Conservation (phyloP, 805 yeast genomes). For the Saccharomycopsis oosterbeekiorum region DNA sequence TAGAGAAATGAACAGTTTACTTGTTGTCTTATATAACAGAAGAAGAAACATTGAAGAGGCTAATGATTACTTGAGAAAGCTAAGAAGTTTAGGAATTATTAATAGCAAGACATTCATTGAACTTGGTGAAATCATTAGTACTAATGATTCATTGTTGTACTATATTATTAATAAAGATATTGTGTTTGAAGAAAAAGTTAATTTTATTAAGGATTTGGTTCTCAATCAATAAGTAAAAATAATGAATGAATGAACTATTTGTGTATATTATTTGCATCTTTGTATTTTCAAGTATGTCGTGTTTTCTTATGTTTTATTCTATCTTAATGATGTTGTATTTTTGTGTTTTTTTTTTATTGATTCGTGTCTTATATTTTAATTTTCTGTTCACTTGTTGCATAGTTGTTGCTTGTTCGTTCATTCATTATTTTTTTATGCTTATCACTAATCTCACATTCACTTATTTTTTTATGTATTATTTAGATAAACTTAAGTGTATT, state of each 20-base stretch:
- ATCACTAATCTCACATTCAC: neutral
- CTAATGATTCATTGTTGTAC: conserved; percentile 17
- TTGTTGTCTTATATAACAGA: conserved; percentile 6
- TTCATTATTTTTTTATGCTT: neutral
- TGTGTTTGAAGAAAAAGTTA: conserved; percentile 15
- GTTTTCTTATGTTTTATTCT: neutral
- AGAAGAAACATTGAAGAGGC: conserved; percentile 14
- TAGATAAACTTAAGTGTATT: neutral
- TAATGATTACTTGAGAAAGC: conserved; percentile 13
- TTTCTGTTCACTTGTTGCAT: neutral
- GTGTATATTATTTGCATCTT: neutral
- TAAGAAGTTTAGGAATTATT: conserved; percentile 10
- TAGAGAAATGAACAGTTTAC: neutral
- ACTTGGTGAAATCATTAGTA: conserved; percentile 10
- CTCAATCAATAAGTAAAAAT: neutral
- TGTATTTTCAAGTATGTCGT: neutral
- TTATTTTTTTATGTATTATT: neutral
- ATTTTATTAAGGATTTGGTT: conserved; percentile 14
- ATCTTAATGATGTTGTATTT: neutral
- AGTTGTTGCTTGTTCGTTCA: no score
- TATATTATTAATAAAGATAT: conserved; percentile 15
- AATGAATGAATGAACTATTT: neutral
- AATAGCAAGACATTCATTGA: conserved; percentile 10
- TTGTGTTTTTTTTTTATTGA: neutral
- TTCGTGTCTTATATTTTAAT: neutral